Evolutionary conservation across 2,329 filamentous ascomycete species (phyloP).

Genomic region (Zalaria sp.): DNA sequence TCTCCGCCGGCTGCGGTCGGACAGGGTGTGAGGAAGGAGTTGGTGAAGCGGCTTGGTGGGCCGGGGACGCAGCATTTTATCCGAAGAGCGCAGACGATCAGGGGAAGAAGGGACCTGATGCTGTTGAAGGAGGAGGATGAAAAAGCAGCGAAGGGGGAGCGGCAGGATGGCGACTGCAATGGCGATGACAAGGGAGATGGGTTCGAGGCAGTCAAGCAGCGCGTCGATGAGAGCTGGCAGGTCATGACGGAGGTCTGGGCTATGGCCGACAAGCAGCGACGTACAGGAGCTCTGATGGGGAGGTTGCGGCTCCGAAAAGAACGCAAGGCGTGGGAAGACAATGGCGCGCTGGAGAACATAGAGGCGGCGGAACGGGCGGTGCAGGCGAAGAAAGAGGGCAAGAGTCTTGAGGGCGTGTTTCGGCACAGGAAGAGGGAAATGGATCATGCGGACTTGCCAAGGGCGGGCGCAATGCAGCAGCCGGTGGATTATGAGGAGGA

Average conservation of each 20-base stretch:
- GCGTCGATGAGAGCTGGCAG: conserved; percentile 16
- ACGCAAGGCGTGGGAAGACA: conserved; percentile 14
- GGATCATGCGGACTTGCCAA: conserved; percentile 12
- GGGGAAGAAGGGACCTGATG: conserved; percentile 15
- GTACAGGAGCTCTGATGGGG: conserved; percentile 10
- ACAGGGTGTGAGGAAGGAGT: conserved; percentile 67
- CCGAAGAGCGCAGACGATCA: conserved; percentile 16
- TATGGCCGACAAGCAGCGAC: conserved; percentile 9
- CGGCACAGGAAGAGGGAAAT: conserved; percentile 12
- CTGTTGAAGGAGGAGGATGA: conserved; percentile 6
- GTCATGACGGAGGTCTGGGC: conserved; percentile 19
- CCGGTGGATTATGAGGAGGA: conserved; percentile 3
- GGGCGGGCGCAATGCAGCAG: conserved; percentile 14
- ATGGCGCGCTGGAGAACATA: conserved; percentile 19
- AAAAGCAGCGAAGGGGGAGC: neutral
- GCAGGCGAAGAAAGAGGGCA: conserved; percentile 11
- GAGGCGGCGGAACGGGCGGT: conserved; percentile 15
- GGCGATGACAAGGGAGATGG: conserved; percentile 6
- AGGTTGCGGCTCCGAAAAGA: conserved; percentile 12
- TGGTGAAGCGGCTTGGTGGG: conserved; percentile 39
- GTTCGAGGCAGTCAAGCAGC: conserved; percentile 7
- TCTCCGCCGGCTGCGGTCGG: conserved; percentile 67
- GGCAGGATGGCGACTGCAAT: neutral
- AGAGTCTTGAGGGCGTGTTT: conserved; percentile 16
- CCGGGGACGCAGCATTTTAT: conserved; percentile 14